Base-by-base conservation (phyloP, 2,329 filamentous ascomycete genomes). In the Sporothrix sp. region DNA sequence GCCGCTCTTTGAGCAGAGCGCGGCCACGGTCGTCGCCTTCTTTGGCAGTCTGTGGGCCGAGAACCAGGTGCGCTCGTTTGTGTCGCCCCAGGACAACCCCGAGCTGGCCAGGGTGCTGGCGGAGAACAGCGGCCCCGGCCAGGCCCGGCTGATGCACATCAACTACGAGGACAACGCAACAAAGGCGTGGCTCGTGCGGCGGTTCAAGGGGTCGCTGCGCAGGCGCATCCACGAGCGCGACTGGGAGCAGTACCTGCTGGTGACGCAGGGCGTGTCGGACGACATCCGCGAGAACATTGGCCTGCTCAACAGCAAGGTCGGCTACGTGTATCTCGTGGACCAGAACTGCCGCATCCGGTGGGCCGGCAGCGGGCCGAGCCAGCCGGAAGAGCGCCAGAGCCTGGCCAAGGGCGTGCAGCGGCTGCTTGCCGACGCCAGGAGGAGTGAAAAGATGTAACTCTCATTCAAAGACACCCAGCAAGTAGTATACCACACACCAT, bases 251-350 rank as follows among this genome's bases (percentile, higher is more conserved):
- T 84, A 85, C 64, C 81, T 85, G 57, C 60, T 84, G 28, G 75
- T 85, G 18, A 69, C 70, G 47, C 72, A 68, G 54, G 79, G 78
- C 35, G 62, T 84, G 48, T 75, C 76, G 0, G 75, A 81, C 48
- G 72, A 80, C 50, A 78, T 84, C 50, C 72, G 75, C 48, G 80
- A 84, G 65, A 71, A 69, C 35, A 79, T 85, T 54, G 82, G 81
- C 10, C 58, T 95, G 63, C 70, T 95, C 63, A 98, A 98, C 68
- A 82, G 81, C 58, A 94, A 90, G 67, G 91, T 96, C 30, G 91
- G 90, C 33, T 97, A 96, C 68, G 84, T 90, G 4, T 98, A 95
- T 67, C 74, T 98, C 43, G 74, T 98, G 52, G 93, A 98, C 65
- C 74, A 82, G 55, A 75, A 90, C 56, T 95, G 89, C 65, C 85